Conservation (phyloP, 139 green algal genomes). For the Picochlorum sp. region DNA sequence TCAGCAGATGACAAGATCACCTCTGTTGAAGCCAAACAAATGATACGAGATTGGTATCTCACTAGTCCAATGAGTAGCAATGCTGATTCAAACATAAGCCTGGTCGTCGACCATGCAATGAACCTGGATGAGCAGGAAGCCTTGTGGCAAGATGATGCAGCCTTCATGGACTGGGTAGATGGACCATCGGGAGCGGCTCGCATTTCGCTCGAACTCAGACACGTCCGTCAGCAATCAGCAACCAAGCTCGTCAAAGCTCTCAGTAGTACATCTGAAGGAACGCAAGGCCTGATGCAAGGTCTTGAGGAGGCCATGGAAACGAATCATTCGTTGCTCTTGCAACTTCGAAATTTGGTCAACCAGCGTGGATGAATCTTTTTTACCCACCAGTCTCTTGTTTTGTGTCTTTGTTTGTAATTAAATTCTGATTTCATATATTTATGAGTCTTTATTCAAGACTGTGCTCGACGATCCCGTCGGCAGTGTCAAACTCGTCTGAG, state of each 20-base stretch:
- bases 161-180: constrained; percentile 67
- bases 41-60: constrained; percentile 34
- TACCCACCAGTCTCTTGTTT: no score
- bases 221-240: constrained; percentile 38
- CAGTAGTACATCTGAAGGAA: constrained; percentile 43
- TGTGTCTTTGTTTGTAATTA: no score
- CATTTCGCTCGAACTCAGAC: constrained; percentile 58
- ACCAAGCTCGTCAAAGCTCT: constrained; percentile 31
- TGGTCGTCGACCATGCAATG: not conserved
- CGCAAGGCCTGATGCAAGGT: constrained; percentile 48
- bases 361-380: not conserved
- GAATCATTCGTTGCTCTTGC: constrained; percentile 40
- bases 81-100: constrained; percentile 1
- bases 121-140: not conserved
- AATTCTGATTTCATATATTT: no score
- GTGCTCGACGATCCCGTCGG: not conserved
- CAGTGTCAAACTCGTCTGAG: no score
- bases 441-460: no score
- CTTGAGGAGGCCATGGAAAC: constrained; percentile 34
- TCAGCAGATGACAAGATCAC: constrained; percentile 25
- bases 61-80: not conserved
- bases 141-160: constrained; percentile 33
- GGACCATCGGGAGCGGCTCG: constrained; percentile 35
- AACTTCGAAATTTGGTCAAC: constrained; percentile 43
- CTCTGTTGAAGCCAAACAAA: constrained; percentile 11